phyloP scores from a whole-genome alignment of 2,329 filamentous ascomycete genomes.

The Trichoderma citrinoviride region DNA sequence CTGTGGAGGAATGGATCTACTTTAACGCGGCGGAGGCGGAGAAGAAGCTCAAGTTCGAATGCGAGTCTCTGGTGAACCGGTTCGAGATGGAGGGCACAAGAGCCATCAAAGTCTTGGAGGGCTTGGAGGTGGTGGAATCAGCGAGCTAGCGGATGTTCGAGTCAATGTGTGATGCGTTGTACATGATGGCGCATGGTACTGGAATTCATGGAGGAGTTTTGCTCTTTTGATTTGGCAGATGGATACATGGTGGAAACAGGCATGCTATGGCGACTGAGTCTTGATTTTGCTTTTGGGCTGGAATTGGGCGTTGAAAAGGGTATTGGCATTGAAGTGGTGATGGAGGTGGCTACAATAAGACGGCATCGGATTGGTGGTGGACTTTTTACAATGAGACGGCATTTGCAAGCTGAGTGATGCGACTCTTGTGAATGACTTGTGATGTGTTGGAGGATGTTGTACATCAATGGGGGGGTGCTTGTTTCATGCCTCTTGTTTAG shows the following conservation, averaged over 20 bases:
- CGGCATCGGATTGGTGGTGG: no score
- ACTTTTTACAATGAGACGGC: neutral
- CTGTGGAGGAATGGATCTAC: slow-evolving; percentile 87
- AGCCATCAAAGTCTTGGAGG: slow-evolving; percentile 75
- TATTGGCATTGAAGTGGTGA: neutral
- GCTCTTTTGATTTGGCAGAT: neutral
- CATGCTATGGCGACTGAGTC: neutral
- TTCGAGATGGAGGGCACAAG: slow-evolving; percentile 82
- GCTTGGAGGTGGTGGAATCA: slow-evolving; percentile 58
- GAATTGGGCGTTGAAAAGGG: neutral
- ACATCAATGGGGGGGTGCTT: no score
- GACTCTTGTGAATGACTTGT: neutral
- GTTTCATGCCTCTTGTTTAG: no score
- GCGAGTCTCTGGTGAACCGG: slow-evolving; percentile 74
- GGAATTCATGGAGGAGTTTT: neutral
- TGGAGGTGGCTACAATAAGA: neutral
- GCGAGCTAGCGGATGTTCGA: neutral
- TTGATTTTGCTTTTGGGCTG: slow-evolving; percentile 5
- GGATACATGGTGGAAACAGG: slow-evolving; percentile 10
- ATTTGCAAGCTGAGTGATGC: neutral
- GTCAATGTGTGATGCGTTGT: slow-evolving; percentile 13
- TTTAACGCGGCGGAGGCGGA: slow-evolving; percentile 79
- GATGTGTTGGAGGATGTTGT: no score
- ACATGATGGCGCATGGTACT: neutral
- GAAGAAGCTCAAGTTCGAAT: slow-evolving; percentile 72